Conservation (phyloP, 202 grass and related monocot genomes). For the Schoenoplectus triqueter region DNA sequence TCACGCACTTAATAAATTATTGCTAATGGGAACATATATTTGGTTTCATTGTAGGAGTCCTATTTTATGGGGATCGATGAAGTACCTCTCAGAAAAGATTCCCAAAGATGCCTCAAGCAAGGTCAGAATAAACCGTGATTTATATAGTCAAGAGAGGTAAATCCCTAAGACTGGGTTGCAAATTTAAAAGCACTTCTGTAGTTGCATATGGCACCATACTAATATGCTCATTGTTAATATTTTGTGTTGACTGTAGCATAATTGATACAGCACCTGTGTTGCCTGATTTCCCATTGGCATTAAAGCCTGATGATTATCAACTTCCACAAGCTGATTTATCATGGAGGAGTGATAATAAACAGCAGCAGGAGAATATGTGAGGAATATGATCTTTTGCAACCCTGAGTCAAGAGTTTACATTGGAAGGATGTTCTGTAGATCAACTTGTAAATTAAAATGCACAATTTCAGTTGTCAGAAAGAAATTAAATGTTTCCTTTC, state of each 20-base stretch:
- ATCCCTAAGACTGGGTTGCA: neutral
- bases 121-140: constrained; percentile 82
- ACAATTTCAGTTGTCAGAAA: constrained; percentile 17
- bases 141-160: constrained; percentile 94
- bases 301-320: constrained; percentile 92
- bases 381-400: constrained; percentile 6
- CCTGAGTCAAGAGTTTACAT: constrained; percentile 10
- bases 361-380: constrained; percentile 33
- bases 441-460: constrained; percentile 36
- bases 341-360: constrained; percentile 67
- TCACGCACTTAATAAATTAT: neutral
- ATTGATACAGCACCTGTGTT: constrained; percentile 67
- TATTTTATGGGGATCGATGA: constrained; percentile 76
- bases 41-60: constrained; percentile 69
- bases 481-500: constrained; percentile 37
- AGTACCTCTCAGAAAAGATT: constrained; percentile 91
- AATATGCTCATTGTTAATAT: neutral
- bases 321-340: constrained; percentile 71
- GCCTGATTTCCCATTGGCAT: constrained; percentile 86
- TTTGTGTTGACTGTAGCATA: constrained; percentile 52
- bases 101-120: constrained; percentile 94
- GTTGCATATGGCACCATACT: neutral
- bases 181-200: neutral
- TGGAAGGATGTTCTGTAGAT: constrained; percentile 35
- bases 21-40: constrained; percentile 41